Evolutionary conservation across 352 stramenopile species (phyloP).

Genomic region (Pythium biforme): DNA sequence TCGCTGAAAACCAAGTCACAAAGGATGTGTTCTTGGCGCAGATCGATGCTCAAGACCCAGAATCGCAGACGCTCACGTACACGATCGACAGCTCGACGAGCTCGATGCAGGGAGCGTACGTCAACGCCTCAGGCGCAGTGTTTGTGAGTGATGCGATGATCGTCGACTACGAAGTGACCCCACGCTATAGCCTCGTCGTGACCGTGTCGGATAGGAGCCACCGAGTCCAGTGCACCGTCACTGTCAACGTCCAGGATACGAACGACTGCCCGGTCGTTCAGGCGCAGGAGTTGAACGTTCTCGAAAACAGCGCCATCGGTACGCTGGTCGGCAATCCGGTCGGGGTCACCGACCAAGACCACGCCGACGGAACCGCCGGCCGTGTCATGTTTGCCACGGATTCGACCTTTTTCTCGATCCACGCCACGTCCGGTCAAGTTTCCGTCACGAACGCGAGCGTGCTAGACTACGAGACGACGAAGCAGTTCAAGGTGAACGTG

Average conservation of each 20-base stretch:
- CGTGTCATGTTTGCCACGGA: slow-evolving; percentile 15
- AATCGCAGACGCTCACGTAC: slow-evolving; percentile 18
- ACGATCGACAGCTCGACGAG: background rate
- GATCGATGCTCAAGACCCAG: slow-evolving; percentile 25
- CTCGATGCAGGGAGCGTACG: background rate
- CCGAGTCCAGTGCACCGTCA: slow-evolving; percentile 27
- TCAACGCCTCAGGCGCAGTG: slow-evolving; percentile 19
- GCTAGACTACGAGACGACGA: slow-evolving; percentile 23
- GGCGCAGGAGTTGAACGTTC: slow-evolving; percentile 28
- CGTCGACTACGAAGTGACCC: slow-evolving; percentile 31
- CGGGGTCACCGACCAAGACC: slow-evolving; percentile 26
- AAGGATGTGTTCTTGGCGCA: slow-evolving; percentile 15
- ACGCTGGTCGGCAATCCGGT: slow-evolving; percentile 28
- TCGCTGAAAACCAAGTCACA: slow-evolving; percentile 37
- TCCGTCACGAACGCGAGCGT: background rate
- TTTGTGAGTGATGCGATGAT: slow-evolving; percentile 22
- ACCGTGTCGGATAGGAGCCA: slow-evolving; percentile 29
- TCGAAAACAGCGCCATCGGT: slow-evolving; percentile 43
- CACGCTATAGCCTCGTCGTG: slow-evolving; percentile 18
- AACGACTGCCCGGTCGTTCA: slow-evolving; percentile 53
- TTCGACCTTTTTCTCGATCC: slow-evolving; percentile 19
- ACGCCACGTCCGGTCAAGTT: slow-evolving; percentile 25
- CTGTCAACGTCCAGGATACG: slow-evolving; percentile 36
- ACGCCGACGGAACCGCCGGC: slow-evolving; percentile 20
- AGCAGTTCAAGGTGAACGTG: slow-evolving; percentile 15